Conservation (phyloP, 2,329 filamentous ascomycete species). For the Allantophomopsis lycopodina region DNA sequence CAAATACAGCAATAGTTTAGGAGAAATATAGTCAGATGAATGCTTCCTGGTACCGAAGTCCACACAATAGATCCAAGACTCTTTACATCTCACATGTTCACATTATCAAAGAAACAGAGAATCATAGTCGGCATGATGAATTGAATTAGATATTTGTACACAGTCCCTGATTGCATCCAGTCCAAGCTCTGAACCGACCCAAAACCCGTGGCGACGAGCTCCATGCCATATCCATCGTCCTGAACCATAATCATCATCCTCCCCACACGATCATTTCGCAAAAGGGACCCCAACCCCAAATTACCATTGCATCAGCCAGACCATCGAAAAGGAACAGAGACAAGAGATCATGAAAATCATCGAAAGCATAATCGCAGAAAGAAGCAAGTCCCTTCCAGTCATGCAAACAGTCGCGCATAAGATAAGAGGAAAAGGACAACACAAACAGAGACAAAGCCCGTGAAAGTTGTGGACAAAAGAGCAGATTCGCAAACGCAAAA, state of each 20-base stretch:
- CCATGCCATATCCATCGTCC: background rate
- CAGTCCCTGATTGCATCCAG: background rate
- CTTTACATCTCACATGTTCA: no score
- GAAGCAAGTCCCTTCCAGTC: no score
- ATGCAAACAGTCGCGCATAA: no score
- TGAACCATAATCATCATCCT: background rate
- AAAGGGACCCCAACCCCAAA: background rate
- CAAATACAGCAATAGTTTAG: no score
- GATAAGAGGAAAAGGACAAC: no score
- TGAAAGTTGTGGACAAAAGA: no score
- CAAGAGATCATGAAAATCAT: background rate
- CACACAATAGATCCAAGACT: no score
- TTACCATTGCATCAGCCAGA: conserved; percentile 1
- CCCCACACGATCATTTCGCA: background rate
- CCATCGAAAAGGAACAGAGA: background rate
- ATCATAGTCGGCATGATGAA: background rate
- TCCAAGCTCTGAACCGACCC: background rate
- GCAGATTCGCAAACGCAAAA: no score
- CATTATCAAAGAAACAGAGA: no score
- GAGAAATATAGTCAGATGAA: no score
- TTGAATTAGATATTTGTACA: conserved; percentile 2
- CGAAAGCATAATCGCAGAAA: background rate
- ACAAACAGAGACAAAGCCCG: background rate
- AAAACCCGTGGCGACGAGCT: conserved; percentile 1
- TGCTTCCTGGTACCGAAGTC: no score